Conservation (phyloP, 2,329 filamentous ascomycete genomes). For the Acephala macrosclerotiorum region DNA sequence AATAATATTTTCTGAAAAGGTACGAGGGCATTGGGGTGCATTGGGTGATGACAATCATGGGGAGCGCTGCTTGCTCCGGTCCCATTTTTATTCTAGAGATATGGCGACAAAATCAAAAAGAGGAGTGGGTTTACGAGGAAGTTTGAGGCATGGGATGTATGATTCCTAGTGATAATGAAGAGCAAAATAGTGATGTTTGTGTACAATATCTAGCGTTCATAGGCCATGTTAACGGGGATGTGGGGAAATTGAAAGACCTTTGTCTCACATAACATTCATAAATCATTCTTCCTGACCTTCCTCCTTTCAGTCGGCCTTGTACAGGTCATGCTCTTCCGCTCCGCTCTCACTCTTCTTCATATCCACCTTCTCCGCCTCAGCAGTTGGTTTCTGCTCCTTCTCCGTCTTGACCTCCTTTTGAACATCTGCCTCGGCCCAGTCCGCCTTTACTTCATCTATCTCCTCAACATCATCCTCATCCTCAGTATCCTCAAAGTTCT, state of each 20-base stretch:
- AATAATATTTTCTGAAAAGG: too few relatives aligned
- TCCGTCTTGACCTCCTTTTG: background rate
- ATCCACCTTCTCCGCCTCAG: background rate
- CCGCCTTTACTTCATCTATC: background rate
- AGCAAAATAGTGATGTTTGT: too few relatives aligned
- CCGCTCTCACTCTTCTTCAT: background rate
- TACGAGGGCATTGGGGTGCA: constrained; percentile 9
- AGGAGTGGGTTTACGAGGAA: background rate
- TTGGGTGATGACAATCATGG: background rate
- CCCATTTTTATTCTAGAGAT: background rate
- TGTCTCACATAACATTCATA: too few relatives aligned
- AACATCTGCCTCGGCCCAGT: too few relatives aligned
- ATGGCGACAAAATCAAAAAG: background rate
- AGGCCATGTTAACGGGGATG: too few relatives aligned
- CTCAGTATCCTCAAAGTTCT: background rate
- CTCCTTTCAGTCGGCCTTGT: background rate
- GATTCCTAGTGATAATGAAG: background rate
- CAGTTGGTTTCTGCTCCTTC: too few relatives aligned
- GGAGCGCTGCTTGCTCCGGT: background rate
- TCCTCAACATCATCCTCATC: background rate
- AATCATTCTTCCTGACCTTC: background rate
- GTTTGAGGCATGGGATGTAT: background rate
- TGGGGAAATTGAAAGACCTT: too few relatives aligned
- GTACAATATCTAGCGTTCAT: too few relatives aligned
- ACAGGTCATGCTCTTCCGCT: background rate